These are phyloP conservation scores for Talaromyces verruculosus DNA, from an alignment of 2,329 filamentous ascomycete species.

Conservation along the genomic window DNA sequence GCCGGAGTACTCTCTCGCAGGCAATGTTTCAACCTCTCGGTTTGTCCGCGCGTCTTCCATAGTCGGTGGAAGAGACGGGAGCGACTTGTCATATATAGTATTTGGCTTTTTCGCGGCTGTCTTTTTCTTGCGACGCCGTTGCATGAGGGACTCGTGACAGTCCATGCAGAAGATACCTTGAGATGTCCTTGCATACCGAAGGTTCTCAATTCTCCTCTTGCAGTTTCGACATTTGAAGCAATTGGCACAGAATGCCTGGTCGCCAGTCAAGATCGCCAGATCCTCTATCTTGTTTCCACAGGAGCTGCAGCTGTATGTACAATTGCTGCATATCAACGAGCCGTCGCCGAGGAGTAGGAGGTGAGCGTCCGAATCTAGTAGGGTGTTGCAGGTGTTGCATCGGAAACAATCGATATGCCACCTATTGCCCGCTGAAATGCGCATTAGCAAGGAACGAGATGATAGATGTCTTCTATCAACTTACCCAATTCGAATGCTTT, in stretches of 20 bases:
- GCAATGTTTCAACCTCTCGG: slow-evolving; percentile 56
- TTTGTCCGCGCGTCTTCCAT: slow-evolving; percentile 64
- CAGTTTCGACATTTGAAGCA: slow-evolving; percentile 98
- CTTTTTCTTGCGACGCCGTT: slow-evolving; percentile 78
- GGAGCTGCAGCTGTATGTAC: slow-evolving; percentile 96
- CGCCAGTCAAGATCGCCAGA: slow-evolving; percentile 91
- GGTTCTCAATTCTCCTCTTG: slow-evolving; percentile 97
- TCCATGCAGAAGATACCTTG: slow-evolving; percentile 99
- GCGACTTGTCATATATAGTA: slow-evolving; percentile 81
- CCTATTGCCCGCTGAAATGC: slow-evolving; percentile 75
- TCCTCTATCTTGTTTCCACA: slow-evolving; percentile 98
- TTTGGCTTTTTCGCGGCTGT: slow-evolving; percentile 41
- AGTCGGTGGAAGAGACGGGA: slow-evolving; percentile 81
- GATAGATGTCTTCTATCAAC: slow-evolving; percentile 31
- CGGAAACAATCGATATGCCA: slow-evolving; percentile 99
- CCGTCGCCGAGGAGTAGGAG: slow-evolving; percentile 95
- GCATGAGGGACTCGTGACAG: slow-evolving; percentile 96
- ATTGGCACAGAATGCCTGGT: slow-evolving; percentile 95
- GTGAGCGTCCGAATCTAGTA: slow-evolving; percentile 97
- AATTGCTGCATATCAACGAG: slow-evolving; percentile 98
- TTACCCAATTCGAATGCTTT: slow-evolving; percentile 96
- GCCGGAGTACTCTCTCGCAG: slow-evolving; percentile 61
- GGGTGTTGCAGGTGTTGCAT: slow-evolving; percentile 90
- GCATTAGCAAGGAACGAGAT: slow-evolving; percentile 29
- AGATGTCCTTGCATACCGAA: slow-evolving; percentile 94